These are phyloP conservation scores for Odontarrhena argentea DNA, from an alignment of 345 rosid genomes.

Conservation along the genomic window DNA sequence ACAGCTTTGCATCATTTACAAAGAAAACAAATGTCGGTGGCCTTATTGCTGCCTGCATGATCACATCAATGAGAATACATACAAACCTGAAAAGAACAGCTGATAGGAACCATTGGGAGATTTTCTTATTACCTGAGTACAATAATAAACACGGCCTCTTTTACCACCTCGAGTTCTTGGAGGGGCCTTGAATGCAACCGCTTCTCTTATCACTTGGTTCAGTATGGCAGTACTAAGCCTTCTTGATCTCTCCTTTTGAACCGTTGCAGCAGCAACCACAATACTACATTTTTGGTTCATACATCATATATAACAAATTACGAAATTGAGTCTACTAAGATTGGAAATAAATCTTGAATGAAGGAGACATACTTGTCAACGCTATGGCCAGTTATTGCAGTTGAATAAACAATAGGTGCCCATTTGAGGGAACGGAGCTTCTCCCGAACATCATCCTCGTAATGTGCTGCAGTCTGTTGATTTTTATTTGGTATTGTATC, in stretches of 20 bases:
- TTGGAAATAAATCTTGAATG: background rate
- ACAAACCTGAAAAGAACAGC: background rate
- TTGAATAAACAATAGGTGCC: slow-evolving; percentile 95
- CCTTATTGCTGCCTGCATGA: slow-evolving; percentile 87
- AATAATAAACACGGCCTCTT: slow-evolving; percentile 87
- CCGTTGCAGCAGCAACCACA: slow-evolving; percentile 70
- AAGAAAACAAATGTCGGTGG: slow-evolving; percentile 98
- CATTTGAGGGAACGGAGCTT: slow-evolving; percentile 84
- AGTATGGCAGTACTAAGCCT: slow-evolving; percentile 79
- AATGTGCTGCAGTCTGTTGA: slow-evolving; percentile 71
- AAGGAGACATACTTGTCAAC: slow-evolving; percentile 74
- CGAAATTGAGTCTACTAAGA: background rate
- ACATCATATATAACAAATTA: slow-evolving; percentile 1
- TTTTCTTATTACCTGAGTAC: slow-evolving; percentile 67
- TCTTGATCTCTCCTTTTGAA: slow-evolving; percentile 90
- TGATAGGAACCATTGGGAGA: slow-evolving; percentile 3
- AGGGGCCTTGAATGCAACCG: slow-evolving; percentile 88
- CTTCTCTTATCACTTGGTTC: slow-evolving; percentile 87
- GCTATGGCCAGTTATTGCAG: slow-evolving; percentile 81
- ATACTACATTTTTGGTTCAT: slow-evolving; percentile 51
- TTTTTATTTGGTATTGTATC: slow-evolving; percentile 93
- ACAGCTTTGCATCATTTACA: slow-evolving; percentile 85
- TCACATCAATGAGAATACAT: background rate
- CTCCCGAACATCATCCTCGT: slow-evolving; percentile 91
- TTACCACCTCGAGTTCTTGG: slow-evolving; percentile 91